Percentiles rank a stretch among this genome's conserved stretches.
These are phyloP conservation scores for Panicum miliaceum DNA, from an alignment of 176 grass and related monocot species.

Conservation along the genomic window DNA sequence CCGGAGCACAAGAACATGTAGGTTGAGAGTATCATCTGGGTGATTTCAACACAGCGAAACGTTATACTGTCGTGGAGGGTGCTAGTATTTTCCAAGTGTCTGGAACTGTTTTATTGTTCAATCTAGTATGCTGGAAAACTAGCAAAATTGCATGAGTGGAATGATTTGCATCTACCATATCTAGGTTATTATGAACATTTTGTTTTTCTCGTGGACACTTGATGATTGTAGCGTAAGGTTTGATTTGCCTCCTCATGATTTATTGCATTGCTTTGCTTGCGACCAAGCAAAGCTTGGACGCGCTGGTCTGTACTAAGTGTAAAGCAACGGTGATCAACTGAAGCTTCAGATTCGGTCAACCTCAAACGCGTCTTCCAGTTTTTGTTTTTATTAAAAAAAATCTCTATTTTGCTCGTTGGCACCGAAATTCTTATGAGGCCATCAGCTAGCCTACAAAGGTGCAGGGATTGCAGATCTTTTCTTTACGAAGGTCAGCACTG, in stretches of 20 bases:
- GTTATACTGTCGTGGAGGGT: no score
- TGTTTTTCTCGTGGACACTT: background rate
- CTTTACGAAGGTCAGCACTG: no score
- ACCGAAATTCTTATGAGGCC: background rate
- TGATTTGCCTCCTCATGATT: background rate
- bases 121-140: background rate
- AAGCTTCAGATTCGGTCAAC: constrained; percentile 23
- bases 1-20: background rate
- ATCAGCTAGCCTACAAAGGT: background rate
- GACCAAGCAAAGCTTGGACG: constrained; percentile 39
- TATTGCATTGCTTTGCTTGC: constrained; percentile 29
- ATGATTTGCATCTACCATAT: background rate
- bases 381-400: no score
- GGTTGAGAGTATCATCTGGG: background rate
- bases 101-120: background rate
- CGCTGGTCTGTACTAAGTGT: constrained; percentile 17
- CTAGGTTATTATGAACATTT: background rate
- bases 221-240: background rate
- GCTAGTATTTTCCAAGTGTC: no score
- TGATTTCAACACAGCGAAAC: background rate
- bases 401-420: background rate
- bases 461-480: background rate
- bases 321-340: constrained; percentile 36
- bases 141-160: background rate
- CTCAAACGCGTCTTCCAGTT: background rate